Conservation (phyloP, 2,329 filamentous ascomycete species). For the Fusarium illudens region DNA sequence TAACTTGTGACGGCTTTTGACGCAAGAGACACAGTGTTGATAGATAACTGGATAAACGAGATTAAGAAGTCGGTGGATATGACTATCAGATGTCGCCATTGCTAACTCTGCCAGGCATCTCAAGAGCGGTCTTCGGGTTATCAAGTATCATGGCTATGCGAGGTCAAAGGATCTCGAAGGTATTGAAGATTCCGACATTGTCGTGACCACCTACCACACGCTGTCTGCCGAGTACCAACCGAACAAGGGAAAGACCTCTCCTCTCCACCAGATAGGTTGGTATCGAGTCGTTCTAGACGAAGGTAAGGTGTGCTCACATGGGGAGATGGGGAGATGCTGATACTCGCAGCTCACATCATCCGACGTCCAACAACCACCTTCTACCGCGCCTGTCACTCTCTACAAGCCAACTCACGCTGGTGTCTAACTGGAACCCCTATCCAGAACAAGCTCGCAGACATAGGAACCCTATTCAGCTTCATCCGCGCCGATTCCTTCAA, state of each 20-base stretch:
- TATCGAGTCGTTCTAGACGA: constrained; percentile 56
- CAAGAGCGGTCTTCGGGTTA: constrained; percentile 37
- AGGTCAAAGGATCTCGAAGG: constrained; percentile 29
- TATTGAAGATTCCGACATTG: constrained; percentile 50
- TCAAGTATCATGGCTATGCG: constrained; percentile 51
- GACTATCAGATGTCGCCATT: neutral
- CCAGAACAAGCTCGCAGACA: neutral
- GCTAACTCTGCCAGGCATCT: constrained; percentile 45
- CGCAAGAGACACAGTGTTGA: constrained; percentile 44
- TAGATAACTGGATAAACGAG: constrained; percentile 52
- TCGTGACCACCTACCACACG: constrained; percentile 59
- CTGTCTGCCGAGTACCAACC: constrained; percentile 47
- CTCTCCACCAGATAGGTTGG: constrained; percentile 51
- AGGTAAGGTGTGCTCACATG: constrained; percentile 44
- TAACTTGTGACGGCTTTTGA: neutral
- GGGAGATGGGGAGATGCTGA: neutral
- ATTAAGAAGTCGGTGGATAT: constrained; percentile 45
- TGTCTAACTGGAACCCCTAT: constrained; percentile 41
- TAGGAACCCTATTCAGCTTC: neutral
- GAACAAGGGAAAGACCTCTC: constrained; percentile 1
- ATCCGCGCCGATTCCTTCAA: neutral
- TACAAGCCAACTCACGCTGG: constrained; percentile 58
- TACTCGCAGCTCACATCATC: constrained; percentile 56
- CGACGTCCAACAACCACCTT: constrained; percentile 57
- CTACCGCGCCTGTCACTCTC: constrained; percentile 51